These are phyloP conservation scores for Daldinia eschscholtzii DNA, from an alignment of 2,329 filamentous ascomycete genomes.

Conservation along the genomic window DNA sequence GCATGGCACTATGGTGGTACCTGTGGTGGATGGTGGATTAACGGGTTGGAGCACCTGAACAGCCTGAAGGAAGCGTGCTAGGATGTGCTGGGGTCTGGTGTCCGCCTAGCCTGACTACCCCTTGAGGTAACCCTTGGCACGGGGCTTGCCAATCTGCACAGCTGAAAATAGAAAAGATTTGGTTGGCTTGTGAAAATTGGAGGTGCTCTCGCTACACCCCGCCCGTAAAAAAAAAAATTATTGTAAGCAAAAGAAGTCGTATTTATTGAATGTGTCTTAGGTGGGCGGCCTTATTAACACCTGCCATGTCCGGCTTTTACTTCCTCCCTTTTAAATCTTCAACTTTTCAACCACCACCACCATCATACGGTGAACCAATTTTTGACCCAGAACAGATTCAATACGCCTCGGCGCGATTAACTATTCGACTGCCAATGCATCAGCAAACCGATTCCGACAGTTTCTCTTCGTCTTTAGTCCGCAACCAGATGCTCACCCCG, in stretches of 20 bases:
- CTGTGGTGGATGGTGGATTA: not conserved
- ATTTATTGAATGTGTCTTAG: slow-evolving; percentile 15
- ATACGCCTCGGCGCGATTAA: slow-evolving; percentile 17
- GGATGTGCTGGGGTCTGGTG: not conserved
- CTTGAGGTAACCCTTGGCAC: slow-evolving; percentile 6
- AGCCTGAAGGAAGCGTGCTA: slow-evolving; percentile 20
- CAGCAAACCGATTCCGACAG: slow-evolving; percentile 61
- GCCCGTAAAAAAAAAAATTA: slow-evolving; percentile 15
- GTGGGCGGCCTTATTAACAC: slow-evolving; percentile 8
- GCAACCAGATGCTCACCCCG: slow-evolving; percentile 69
- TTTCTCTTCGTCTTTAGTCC: slow-evolving; percentile 62
- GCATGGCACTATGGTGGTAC: not conserved
- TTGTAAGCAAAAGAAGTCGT: slow-evolving; percentile 22
- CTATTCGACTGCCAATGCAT: slow-evolving; percentile 65
- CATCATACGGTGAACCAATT: slow-evolving; percentile 32
- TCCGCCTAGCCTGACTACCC: slow-evolving; percentile 18
- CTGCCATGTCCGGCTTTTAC: slow-evolving; percentile 17
- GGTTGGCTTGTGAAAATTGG: slow-evolving; percentile 24
- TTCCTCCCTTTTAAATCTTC: slow-evolving; percentile 22
- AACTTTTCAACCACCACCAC: slow-evolving; percentile 32
- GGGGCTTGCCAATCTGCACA: slow-evolving; percentile 22
- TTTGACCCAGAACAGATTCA: slow-evolving; percentile 17
- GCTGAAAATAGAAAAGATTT: slow-evolving; percentile 34
- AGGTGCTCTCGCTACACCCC: slow-evolving; percentile 33
- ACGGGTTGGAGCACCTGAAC: slow-evolving; percentile 31